Percentiles rank a stretch among this genome's conserved stretches.
These are phyloP conservation scores for Cornus controversa DNA, from an alignment of 148 eudicot species.

Conservation along the genomic window DNA sequence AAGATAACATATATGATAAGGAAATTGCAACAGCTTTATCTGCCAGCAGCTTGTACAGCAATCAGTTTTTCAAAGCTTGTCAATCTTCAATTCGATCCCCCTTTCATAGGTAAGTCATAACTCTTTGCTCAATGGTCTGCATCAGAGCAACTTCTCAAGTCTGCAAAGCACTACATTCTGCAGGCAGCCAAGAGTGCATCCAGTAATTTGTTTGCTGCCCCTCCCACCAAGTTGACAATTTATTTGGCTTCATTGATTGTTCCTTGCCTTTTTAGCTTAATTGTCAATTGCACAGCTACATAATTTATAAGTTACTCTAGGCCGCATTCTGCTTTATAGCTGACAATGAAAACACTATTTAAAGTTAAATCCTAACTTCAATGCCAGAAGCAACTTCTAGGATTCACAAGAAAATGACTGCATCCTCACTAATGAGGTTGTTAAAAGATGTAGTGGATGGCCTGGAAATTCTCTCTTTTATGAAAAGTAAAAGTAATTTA, in stretches of 20 bases:
- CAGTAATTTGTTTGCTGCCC: no score
- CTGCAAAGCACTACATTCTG: neutral
- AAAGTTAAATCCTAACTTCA: neutral
- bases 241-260: neutral
- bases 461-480: neutral
- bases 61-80: neutral
- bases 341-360: neutral
- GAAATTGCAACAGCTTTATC: neutral
- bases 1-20: neutral
- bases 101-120: neutral
- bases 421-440: neutral
- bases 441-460: neutral
- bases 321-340: neutral
- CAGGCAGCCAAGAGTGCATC: neutral
- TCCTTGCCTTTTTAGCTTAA: neutral
- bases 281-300: neutral
- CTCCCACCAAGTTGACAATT: no score
- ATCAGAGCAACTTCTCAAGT: neutral
- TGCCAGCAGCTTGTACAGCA: neutral
- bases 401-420: neutral
- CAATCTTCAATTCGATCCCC: neutral
- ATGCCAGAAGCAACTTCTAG: neutral
- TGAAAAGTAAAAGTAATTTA: neutral
- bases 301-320: neutral
- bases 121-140: neutral